A percentile compares a stretch with the other conserved stretches of the same genome.
Conservation (phyloP, 345 rosid species). For the Triadica sebifera region DNA sequence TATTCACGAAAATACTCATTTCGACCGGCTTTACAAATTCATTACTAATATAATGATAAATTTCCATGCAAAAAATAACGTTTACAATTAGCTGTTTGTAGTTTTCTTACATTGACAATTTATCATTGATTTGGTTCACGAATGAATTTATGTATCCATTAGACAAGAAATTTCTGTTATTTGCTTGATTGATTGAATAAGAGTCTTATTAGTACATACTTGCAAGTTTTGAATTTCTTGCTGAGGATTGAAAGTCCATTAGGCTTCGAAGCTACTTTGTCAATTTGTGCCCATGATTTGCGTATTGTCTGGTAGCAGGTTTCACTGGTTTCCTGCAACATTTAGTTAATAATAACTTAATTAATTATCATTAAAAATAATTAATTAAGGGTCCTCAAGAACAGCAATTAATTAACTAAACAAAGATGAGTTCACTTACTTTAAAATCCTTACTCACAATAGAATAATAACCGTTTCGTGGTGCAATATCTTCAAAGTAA, state of each 20-base stretch:
- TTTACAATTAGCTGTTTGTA: too few relatives aligned
- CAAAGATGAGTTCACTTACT: not conserved
- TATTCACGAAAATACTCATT: too few relatives aligned
- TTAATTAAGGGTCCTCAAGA: not conserved
- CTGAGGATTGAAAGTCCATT: constrained; percentile 19
- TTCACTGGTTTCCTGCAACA: constrained; percentile 31
- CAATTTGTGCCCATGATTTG: constrained; percentile 40
- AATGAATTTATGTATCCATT: too few relatives aligned
- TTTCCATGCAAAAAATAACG: too few relatives aligned
- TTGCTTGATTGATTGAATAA: too few relatives aligned
- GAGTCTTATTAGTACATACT: not conserved
- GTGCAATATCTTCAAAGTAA: constrained; percentile 29
- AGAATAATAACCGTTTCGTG: constrained; percentile 20
- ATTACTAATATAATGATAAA: too few relatives aligned
- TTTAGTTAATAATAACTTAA: not conserved
- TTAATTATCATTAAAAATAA: not conserved
- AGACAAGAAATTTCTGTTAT: too few relatives aligned
- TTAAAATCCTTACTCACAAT: constrained; percentile 27
- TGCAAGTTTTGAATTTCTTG: constrained; percentile 26
- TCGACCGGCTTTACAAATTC: too few relatives aligned
- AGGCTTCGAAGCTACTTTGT: constrained; percentile 18
- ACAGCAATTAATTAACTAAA: not conserved
- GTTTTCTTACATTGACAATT: too few relatives aligned
- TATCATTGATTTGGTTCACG: too few relatives aligned
- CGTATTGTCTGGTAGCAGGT: constrained; percentile 37